These are phyloP conservation scores for Paramyrothecium sp. DNA, from an alignment of 2,329 filamentous ascomycete genomes.

Conservation along the genomic window DNA sequence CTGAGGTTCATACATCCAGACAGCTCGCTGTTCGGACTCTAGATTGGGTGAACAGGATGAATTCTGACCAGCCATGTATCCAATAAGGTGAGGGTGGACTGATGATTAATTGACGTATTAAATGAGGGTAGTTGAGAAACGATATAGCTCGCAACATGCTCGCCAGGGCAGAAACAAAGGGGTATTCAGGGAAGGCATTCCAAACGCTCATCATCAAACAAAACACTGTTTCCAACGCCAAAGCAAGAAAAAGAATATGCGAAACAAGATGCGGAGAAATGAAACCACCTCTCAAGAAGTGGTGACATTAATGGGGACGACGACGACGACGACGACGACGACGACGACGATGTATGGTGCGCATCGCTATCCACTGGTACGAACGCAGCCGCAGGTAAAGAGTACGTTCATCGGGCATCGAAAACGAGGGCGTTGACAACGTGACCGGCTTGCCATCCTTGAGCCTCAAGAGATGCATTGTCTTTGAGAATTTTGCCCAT, in stretches of 20 bases:
- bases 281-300: too few species aligned
- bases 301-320: too few species aligned
- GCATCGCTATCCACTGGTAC: too few species aligned
- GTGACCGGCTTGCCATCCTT: slow-evolving; percentile 75
- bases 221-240: neutral
- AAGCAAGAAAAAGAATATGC: neutral
- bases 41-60: too few species aligned
- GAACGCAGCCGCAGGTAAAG: neutral
- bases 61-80: too few species aligned
- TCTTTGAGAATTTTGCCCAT: slow-evolving; percentile 79
- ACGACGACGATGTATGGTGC: too few species aligned
- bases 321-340: too few species aligned
- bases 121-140: neutral
- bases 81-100: too few species aligned
- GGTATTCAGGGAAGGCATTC: neutral
- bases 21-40: too few species aligned
- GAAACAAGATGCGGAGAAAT: too few species aligned
- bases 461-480: slow-evolving; percentile 58
- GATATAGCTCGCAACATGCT: neutral
- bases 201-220: neutral
- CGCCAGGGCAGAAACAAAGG: neutral
- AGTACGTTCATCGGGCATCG: slow-evolving; percentile 32
- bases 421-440: slow-evolving; percentile 76
- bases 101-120: too few species aligned
- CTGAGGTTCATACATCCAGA: too few species aligned